Conservation (phyloP, 1,139 yeast genomes). For the Saccharomyces pastorianus region DNA sequence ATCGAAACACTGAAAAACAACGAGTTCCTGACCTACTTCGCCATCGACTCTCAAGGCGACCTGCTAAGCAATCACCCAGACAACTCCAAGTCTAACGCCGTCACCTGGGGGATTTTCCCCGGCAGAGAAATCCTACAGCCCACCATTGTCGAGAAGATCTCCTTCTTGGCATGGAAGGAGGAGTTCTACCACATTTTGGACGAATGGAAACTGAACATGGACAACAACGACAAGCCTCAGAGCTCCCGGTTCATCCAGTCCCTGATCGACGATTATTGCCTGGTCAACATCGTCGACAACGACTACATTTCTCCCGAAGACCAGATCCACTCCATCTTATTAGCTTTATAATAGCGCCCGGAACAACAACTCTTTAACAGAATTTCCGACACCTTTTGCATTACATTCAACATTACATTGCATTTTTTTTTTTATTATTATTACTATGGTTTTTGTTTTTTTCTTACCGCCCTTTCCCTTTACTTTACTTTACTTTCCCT, state of each 20-base stretch:
- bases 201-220: conserved; percentile 68
- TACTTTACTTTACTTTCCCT: background rate
- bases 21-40: conserved; percentile 64
- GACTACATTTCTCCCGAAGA: conserved; percentile 44
- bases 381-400: conserved; percentile 3
- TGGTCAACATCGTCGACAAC: conserved; percentile 87
- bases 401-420: conserved; percentile 8
- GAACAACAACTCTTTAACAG: background rate
- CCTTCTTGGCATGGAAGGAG: conserved; percentile 94
- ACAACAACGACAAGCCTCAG: conserved; percentile 29
- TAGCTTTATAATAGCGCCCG: conserved; percentile 3
- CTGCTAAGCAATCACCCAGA: conserved; percentile 61
- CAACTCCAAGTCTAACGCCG: conserved; percentile 77
- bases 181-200: conserved; percentile 77
- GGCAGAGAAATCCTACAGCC: conserved; percentile 88
- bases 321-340: conserved; percentile 34
- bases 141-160: conserved; percentile 81
- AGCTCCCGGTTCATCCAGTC: conserved; percentile 39
- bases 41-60: conserved; percentile 50
- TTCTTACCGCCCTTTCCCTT: background rate
- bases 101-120: conserved; percentile 98
- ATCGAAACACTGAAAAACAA: conserved; percentile 35
- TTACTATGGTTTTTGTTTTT: too few species aligned
- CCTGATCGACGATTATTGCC: conserved; percentile 53
- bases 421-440: background rate